Evolutionary conservation across 139 green algal species (phyloP), one percentile per base, ranked within the genome.

Genomic region (Coccomyxa sp.): DNA sequence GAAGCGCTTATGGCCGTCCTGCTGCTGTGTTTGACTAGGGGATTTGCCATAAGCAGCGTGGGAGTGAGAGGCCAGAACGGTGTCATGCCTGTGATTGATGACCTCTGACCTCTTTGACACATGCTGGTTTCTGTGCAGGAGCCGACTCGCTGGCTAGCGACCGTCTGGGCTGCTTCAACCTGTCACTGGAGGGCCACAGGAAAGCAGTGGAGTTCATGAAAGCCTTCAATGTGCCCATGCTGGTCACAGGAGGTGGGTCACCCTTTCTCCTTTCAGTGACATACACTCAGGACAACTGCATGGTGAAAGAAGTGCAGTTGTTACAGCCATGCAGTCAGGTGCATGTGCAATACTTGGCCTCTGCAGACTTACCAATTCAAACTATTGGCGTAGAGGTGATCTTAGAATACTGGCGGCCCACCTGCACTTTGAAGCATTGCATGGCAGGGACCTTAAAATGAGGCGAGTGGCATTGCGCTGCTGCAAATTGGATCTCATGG

Each of bases 131-230:
- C 34, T 18, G 8, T 39, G 69, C 87, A 93, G 92, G 95, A 6
- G 95, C 95, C 6, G 95, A 99, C 87, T 94, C 87, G 14, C 78
- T 99, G 2, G 91, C 91, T 18, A 84, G 89, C 38, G 96, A 99
- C 86, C 85, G 93, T 7, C 84, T 99, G 18, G 96, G 96, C 18
- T 92, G 89, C 82, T 98, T 98, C 87, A 98, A 95, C 85, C 82
- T 99, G 76, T 93, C 91, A 0, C 72, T 96, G 8, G 82, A 89
- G n/a, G 93, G 93, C n/a, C 93, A 97, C 76, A 91, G 89, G 0
- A 92, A 97, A 79, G 94, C 93, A 8, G 91, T 98, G 9, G 58
- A 79, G 33, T 97, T 95, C 83, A 93, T 99, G 88, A 96, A 96
- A 82, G 82, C 74, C 7, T 99, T 95, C 82, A 86, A 88, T 10